Conservation (phyloP, 1,139 yeast species). For the Zygoascus meyerae region DNA sequence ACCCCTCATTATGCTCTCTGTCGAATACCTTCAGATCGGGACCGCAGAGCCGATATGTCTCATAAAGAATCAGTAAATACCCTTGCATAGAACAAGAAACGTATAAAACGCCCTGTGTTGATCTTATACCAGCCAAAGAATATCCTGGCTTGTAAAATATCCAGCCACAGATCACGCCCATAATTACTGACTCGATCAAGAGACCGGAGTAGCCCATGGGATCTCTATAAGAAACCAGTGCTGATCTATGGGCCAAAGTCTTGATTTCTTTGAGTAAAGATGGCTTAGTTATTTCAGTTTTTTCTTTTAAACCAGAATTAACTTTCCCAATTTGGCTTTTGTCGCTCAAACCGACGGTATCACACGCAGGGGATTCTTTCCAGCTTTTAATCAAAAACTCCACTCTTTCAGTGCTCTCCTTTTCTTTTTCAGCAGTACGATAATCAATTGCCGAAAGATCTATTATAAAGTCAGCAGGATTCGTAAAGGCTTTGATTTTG, state of each 20-base stretch:
- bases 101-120: slow-evolving; percentile 59
- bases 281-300: slow-evolving; percentile 26
- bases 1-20: slow-evolving; percentile 69
- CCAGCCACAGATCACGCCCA: slow-evolving; percentile 70
- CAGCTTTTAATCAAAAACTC: slow-evolving; percentile 45
- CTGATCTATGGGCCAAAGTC: slow-evolving; percentile 53
- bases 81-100: slow-evolving; percentile 62
- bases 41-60: slow-evolving; percentile 64
- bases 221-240: slow-evolving; percentile 55
- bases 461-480: slow-evolving; percentile 62
- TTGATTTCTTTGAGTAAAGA: slow-evolving; percentile 44
- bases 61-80: slow-evolving; percentile 63
- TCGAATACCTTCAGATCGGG: slow-evolving; percentile 65
- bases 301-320: neutral
- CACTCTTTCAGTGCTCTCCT: slow-evolving; percentile 42
- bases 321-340: neutral
- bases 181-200: slow-evolving; percentile 47
- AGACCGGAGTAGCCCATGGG: slow-evolving; percentile 50
- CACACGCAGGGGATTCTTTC: slow-evolving; percentile 27
- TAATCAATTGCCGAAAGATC: slow-evolving; percentile 66
- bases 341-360: too few relatives aligned
- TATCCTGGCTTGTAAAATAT: slow-evolving; percentile 50
- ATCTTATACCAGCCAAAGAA: slow-evolving; percentile 60
- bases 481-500: slow-evolving; percentile 42
- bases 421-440: slow-evolving; percentile 40